Evolutionary conservation across 2,329 filamentous ascomycete species (phyloP).

Genomic region (Fusarium sp.): DNA sequence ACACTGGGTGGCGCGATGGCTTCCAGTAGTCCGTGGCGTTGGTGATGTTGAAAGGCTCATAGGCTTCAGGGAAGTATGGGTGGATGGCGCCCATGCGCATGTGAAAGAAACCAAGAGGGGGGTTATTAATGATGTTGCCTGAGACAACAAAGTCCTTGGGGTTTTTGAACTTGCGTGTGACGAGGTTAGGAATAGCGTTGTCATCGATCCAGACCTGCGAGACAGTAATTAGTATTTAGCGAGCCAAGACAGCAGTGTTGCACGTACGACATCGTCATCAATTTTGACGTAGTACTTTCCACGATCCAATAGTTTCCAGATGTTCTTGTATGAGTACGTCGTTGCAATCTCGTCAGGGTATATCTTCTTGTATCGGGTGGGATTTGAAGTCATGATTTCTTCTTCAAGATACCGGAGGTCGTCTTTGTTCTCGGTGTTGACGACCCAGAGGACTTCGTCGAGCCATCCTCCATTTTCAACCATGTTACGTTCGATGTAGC

Average conservation of each 20-base stretch:
- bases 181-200: conserved; percentile 31
- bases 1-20: conserved; percentile 25
- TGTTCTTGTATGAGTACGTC: conserved; percentile 36
- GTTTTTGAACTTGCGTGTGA: conserved; percentile 28
- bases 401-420: conserved; percentile 36
- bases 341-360: conserved; percentile 15
- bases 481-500: conserved; percentile 41
- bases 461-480: conserved; percentile 40
- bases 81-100: conserved; percentile 39
- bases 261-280: conserved; percentile 35
- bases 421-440: conserved; percentile 20
- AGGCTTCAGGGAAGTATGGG: conserved; percentile 33
- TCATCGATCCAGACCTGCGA: conserved; percentile 40
- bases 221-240: conserved; percentile 6
- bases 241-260: background rate
- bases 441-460: conserved; percentile 38
- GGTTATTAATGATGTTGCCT: conserved; percentile 41
- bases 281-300: conserved; percentile 44
- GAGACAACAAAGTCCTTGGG: conserved; percentile 36
- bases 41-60: conserved; percentile 3
- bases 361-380: conserved; percentile 30
- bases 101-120: conserved; percentile 39
- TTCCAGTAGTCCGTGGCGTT: conserved; percentile 32
- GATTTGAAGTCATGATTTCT: conserved; percentile 31
- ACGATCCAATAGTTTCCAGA: conserved; percentile 36